Base-by-base conservation (phyloP, 176 grass and related monocot species). In the Oryza coarctata region DNA sequence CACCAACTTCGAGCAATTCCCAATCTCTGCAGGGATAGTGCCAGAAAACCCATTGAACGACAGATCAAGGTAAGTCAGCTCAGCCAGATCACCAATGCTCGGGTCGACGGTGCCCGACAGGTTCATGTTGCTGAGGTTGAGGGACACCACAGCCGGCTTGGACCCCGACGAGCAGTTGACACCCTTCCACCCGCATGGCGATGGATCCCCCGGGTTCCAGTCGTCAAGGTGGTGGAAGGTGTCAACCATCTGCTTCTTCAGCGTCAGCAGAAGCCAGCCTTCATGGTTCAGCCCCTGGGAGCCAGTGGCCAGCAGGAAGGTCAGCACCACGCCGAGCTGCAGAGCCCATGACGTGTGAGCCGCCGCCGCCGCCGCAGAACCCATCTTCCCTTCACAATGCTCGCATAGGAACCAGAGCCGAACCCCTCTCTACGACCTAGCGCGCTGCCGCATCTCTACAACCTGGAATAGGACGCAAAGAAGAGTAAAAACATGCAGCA, bases 1-100 rank as follows among this genome's bases (percentile, higher is more conserved):
- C 55, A 87, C 28, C 70, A 99, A 80, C 3, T 92, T 92, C 0
- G 80, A 84, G 73, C 91, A 90, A 73, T 86, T 90, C 39, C 97
- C 87, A 32, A 99, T 89, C 49, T 87, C 83, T 15, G 68, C 36
- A 30, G 97, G 97, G 68, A 99, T 99, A 61, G 3, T 12, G 30
- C 97, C 97, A 18, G 75, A 89, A 43, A 99, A 90, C 41, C 63
- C 77, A 33, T 99, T 99, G 83, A 89, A 91, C 65, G 97, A 99
- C 8, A 99, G 62, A 78, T 99, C 80, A 9, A 99, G 97, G 6
- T 26, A 25, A 17, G 79, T 89, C 17, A 99, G 77, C 49, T 94
- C 76, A 27, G 71, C 23, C 49, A 99, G 45, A 36, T 81, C 84
- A 36, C 91, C 89, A 85, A 99, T 94, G 89, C 79, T 83, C 9